Evolutionary conservation across 257 asterid genomes (phyloP).

Genomic region (Nicotiana paniculata): DNA sequence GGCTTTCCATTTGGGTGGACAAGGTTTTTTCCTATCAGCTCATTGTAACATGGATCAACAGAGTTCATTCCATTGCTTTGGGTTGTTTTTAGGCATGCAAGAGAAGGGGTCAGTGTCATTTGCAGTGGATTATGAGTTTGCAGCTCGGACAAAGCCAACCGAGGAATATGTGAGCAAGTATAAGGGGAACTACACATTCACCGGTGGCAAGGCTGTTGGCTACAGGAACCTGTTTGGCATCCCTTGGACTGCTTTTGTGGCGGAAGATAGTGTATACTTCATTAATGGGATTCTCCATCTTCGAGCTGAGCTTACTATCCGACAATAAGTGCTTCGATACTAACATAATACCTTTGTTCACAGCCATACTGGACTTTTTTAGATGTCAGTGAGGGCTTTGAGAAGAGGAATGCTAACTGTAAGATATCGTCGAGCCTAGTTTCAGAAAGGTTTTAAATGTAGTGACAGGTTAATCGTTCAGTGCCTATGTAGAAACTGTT

Average conservation of each 20-base stretch:
- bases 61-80: constrained; percentile 14
- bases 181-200: constrained; percentile 16
- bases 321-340: background rate
- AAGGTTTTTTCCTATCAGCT: constrained; percentile 16
- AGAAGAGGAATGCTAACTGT: background rate
- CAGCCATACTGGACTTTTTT: background rate
- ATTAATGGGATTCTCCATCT: constrained; percentile 15
- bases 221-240: constrained; percentile 13
- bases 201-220: constrained; percentile 14
- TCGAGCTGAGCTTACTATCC: constrained; percentile 15
- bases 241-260: constrained; percentile 12
- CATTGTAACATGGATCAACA: constrained; percentile 20
- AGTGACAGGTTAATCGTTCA: background rate
- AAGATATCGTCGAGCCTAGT: background rate
- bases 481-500: background rate
- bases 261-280: constrained; percentile 11
- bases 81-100: constrained; percentile 16
- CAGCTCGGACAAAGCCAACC: constrained; percentile 3
- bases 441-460: background rate
- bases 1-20: constrained; percentile 20
- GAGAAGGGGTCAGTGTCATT: constrained; percentile 10
- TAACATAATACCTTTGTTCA: background rate
- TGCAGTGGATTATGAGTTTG: constrained; percentile 16
- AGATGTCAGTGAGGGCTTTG: background rate
- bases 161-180: constrained; percentile 10